phyloP scores from a whole-genome alignment of 257 asterid genomes.

The Plectranthus barbatus region DNA sequence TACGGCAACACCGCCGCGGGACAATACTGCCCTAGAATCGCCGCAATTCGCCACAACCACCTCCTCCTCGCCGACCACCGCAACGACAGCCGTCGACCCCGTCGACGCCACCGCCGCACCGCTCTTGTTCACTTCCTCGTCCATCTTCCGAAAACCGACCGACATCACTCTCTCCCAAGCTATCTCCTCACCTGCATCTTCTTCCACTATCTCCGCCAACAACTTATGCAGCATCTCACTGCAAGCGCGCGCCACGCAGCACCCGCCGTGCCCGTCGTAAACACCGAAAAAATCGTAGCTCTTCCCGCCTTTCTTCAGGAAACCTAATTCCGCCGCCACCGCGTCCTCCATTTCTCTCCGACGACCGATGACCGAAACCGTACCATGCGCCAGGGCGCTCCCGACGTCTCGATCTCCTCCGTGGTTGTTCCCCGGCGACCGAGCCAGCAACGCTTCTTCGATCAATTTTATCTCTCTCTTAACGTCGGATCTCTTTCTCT shows the following conservation, averaged over 20 bases:
- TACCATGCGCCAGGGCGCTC: slow-evolving; percentile 33
- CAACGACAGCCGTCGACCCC: slow-evolving; percentile 76
- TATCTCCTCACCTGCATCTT: neutral
- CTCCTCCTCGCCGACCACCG: slow-evolving; percentile 57
- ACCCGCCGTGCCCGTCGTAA: slow-evolving; percentile 79
- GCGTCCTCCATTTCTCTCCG: slow-evolving; percentile 80
- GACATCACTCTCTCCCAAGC: slow-evolving; percentile 54
- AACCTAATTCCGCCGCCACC: slow-evolving; percentile 36
- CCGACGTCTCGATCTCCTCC: neutral
- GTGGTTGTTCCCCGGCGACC: neutral
- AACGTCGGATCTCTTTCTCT: slow-evolving; percentile 13
- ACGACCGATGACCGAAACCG: slow-evolving; percentile 45
- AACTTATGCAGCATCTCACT: slow-evolving; percentile 41
- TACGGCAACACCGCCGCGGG: slow-evolving; percentile 46
- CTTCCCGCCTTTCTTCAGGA: slow-evolving; percentile 26
- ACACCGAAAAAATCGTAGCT: slow-evolving; percentile 53
- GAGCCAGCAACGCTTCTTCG: neutral
- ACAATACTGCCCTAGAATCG: slow-evolving; percentile 72
- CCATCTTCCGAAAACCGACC: slow-evolving; percentile 48
- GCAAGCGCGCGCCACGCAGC: slow-evolving; percentile 56
- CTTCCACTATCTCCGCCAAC: slow-evolving; percentile 16
- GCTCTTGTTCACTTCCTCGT: slow-evolving; percentile 38
- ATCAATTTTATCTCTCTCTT: neutral
- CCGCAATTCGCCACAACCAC: slow-evolving; percentile 75
- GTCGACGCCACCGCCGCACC: slow-evolving; percentile 43